Base-by-base conservation (phyloP, 768 basidiomycete genomes). In the Kwoniella sp. region DNA sequence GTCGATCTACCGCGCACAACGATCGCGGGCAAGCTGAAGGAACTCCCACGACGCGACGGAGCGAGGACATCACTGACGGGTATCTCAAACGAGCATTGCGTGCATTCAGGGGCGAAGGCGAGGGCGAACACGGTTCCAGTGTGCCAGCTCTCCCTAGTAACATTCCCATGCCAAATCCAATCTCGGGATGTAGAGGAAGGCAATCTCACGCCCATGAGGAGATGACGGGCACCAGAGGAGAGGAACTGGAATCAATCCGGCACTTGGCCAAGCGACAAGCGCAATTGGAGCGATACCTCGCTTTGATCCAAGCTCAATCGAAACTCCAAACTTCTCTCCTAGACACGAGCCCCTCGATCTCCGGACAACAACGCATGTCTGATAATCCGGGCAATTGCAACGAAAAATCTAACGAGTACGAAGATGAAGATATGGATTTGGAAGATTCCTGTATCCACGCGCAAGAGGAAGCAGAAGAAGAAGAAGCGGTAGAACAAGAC, bases 41-140 rank as follows among this genome's bases (percentile, higher is more conserved):
- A 9, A 15, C 17, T 19, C 40, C 40, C 3, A 44, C 40, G 3
- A 22, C 51, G 9, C 47, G 65, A 22, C 55, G 56, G 17, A 62
- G 59, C 22, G 65, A 67, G 27, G 48, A 63, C 21, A 52, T 67
- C 30, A 51, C 54, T 8, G 26, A 47, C 21, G 65, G 65, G 22
- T 63, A 67, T 36, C 24, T 67, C 33, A 57, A 54, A 22, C 55
- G 49, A 8, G 66, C 66, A 9, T 29, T 58, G 15, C 22, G 51
- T 37, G 56, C 61, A 4, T 63, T 64, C 36, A 24, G 57, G 26
- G 62, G 37, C 13, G 56, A 63, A 21, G 40, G 17, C 8, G 62
- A 49, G 5, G 65, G 48, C 12, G 55, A 55, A n/a, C 22, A 27
- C 6, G 62, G 37, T 4, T 53, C 46, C 7, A 25, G 4, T n/a